phyloP scores from a whole-genome alignment of 2,329 filamentous ascomycete genomes.

The Diaporthe ilicicola region DNA sequence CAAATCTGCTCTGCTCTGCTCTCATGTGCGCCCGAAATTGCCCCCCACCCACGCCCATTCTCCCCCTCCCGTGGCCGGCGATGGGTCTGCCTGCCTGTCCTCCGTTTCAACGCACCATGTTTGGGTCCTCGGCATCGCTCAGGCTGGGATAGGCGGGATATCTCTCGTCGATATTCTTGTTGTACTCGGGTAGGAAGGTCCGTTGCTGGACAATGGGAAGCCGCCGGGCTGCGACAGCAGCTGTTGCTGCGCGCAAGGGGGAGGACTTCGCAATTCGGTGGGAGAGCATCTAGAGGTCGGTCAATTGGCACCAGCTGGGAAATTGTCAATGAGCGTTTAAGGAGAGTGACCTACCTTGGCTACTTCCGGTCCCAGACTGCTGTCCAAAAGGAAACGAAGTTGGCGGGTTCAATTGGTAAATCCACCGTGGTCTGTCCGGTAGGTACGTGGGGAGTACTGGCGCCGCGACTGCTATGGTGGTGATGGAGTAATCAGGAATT shows the following conservation, averaged over 20 bases:
- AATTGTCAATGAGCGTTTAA: neutral
- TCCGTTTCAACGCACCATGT: slow-evolving; percentile 27
- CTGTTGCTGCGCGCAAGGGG: slow-evolving; percentile 52
- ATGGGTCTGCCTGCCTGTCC: neutral
- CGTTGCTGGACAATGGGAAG: slow-evolving; percentile 65
- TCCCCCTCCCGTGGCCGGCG: slow-evolving; percentile 31
- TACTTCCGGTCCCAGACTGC: slow-evolving; percentile 44
- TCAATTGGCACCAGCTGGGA: neutral
- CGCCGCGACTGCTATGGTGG: neutral
- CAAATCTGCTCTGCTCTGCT: slow-evolving; percentile 33
- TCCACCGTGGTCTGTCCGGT: slow-evolving; percentile 30
- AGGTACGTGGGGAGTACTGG: neutral
- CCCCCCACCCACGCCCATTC: slow-evolving; percentile 54
- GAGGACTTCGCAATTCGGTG: slow-evolving; percentile 64
- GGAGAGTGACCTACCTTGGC: slow-evolving; percentile 44
- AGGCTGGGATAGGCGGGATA: slow-evolving; percentile 58
- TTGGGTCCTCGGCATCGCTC: slow-evolving; percentile 70
- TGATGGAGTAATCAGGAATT: slow-evolving; percentile 16
- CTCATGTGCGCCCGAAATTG: neutral
- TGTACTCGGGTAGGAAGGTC: slow-evolving; percentile 62
- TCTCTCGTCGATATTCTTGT: slow-evolving; percentile 60
- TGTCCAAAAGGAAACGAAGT: slow-evolving; percentile 39
- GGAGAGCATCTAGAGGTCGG: slow-evolving; percentile 63
- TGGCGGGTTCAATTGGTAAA: slow-evolving; percentile 33
- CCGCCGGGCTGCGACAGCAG: slow-evolving; percentile 56